Conservation (phyloP, 345 rosid genomes). For the Salix udensis region DNA sequence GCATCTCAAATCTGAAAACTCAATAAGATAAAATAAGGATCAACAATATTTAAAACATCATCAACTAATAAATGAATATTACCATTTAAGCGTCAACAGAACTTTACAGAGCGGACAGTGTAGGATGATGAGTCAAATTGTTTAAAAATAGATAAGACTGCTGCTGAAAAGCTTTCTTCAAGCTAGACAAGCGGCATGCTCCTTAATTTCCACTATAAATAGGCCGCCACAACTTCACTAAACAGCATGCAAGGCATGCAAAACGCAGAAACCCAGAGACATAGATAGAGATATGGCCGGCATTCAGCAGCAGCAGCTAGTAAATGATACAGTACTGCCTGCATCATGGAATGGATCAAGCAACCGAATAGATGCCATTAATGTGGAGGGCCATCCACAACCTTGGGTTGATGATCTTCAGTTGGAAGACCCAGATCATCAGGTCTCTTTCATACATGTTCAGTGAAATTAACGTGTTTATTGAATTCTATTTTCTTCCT, state of each 20-base stretch:
- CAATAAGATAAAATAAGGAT: neutral
- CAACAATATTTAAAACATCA: neutral
- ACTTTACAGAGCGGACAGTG: neutral
- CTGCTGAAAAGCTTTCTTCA: neutral
- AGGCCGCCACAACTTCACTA: neutral
- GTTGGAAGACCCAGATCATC: neutral
- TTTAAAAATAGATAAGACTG: too few species aligned
- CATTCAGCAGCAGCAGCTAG: slow-evolving; percentile 17
- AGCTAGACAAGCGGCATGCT: neutral
- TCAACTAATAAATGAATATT: neutral
- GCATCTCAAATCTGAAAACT: neutral
- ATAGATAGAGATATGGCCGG: slow-evolving; percentile 20
- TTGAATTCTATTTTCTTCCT: neutral
- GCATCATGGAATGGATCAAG: slow-evolving; percentile 21
- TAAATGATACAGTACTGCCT: slow-evolving; percentile 3
- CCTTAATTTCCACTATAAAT: neutral
- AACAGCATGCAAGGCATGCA: neutral
- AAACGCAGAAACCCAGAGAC: neutral
- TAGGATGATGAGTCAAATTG: neutral
- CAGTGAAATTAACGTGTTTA: neutral
- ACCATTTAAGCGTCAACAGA: neutral
- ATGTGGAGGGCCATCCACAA: slow-evolving; percentile 19
- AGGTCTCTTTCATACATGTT: neutral
- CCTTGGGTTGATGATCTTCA: neutral
- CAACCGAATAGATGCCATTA: slow-evolving; percentile 38